These are phyloP conservation scores for Haematococcus sp. DNA, from an alignment of 139 green algal species.

Conservation along the genomic window DNA sequence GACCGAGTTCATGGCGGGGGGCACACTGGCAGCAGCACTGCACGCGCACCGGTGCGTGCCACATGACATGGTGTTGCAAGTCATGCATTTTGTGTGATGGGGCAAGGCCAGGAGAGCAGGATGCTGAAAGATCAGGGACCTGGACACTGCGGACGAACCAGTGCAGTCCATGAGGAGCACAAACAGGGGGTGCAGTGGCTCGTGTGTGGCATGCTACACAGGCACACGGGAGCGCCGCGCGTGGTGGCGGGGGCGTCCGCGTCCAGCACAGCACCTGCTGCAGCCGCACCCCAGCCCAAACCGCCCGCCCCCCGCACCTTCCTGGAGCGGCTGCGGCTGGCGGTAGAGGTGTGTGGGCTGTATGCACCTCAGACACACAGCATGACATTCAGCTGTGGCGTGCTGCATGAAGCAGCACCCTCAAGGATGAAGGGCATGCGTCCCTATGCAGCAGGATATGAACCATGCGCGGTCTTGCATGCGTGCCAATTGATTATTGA, in stretches of 20 bases:
- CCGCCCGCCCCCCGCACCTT: conserved; percentile 13
- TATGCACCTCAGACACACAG: conserved; percentile 8
- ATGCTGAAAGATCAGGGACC: neutral
- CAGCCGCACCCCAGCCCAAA: neutral
- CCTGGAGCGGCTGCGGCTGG: conserved; percentile 51
- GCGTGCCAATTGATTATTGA: no score
- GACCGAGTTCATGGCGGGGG: conserved; percentile 77
- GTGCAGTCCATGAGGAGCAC: neutral
- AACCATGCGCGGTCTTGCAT: no score
- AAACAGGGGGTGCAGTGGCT: conserved; percentile 4
- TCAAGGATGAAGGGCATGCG: no score
- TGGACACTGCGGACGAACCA: neutral
- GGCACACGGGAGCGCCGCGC: neutral
- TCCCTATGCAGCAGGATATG: no score
- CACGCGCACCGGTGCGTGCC: conserved; percentile 13
- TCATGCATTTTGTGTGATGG: neutral
- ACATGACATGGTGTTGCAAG: neutral
- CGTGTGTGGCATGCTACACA: neutral
- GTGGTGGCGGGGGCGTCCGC: neutral
- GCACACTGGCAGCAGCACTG: conserved; percentile 51
- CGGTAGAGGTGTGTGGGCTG: conserved; percentile 35
- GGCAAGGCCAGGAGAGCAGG: neutral
- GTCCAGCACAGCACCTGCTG: neutral
- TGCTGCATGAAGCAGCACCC: no score
- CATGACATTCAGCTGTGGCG: neutral